phyloP scores from a whole-genome alignment of 106 monocot species.

The Allium fistulosum region DNA sequence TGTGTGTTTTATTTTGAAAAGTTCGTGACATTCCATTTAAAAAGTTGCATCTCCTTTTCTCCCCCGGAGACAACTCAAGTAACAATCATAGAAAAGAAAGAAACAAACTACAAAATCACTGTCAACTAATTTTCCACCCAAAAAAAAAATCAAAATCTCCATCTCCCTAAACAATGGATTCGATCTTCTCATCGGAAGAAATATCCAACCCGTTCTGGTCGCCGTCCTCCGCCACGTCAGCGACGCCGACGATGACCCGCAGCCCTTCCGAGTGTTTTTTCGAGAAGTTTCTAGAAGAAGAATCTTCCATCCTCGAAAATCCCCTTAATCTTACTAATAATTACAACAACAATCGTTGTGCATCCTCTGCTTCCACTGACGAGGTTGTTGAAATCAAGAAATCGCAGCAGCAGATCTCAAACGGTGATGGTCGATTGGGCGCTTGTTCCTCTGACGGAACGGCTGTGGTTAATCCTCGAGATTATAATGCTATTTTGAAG shows the following conservation, averaged over 20 bases:
- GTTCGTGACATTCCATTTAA: no score
- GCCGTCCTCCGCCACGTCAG: constrained; percentile 6
- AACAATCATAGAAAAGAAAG: no score
- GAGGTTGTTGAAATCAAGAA: constrained; percentile 40
- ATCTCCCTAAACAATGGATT: background rate
- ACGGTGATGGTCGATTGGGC: background rate
- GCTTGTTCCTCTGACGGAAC: constrained; percentile 2
- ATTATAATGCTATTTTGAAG: constrained; percentile 43
- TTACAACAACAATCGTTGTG: constrained; percentile 2
- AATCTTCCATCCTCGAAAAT: constrained; percentile 5
- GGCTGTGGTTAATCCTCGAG: constrained; percentile 28
- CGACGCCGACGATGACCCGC: constrained; percentile 25
- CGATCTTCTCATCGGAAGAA: constrained; percentile 8
- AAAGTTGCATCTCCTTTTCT: no score
- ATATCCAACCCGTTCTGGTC: constrained; percentile 28
- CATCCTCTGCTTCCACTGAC: constrained; percentile 17
- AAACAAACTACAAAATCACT: no score
- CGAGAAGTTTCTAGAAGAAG: constrained; percentile 61
- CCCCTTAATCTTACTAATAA: constrained; percentile 1
- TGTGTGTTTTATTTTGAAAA: no score
- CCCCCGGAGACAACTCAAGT: no score
- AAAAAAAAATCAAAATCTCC: constrained; percentile 1
- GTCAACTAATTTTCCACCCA: no score
- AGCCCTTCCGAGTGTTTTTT: constrained; percentile 58
- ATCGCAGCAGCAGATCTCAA: background rate